These are phyloP conservation scores for Ophiostoma ulmi DNA, from an alignment of 2,329 filamentous ascomycete species.

Conservation along the genomic window DNA sequence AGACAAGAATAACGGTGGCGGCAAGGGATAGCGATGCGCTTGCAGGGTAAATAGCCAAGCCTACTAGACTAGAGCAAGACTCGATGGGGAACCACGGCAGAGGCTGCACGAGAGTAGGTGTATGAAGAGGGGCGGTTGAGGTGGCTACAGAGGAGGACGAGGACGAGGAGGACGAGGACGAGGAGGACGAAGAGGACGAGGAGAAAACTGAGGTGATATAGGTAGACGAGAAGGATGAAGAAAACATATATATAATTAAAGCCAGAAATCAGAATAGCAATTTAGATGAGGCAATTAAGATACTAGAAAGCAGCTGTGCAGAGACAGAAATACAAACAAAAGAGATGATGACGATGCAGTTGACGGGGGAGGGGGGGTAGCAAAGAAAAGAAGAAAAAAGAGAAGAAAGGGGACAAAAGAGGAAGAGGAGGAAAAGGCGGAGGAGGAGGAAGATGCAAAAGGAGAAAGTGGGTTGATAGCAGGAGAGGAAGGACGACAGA, in stretches of 20 bases:
- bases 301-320: slow-evolving; percentile 10
- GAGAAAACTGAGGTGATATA: not conserved
- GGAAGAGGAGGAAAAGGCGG: slow-evolving; percentile 12
- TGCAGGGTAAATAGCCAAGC: slow-evolving; percentile 8
- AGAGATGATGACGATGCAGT: slow-evolving; percentile 25
- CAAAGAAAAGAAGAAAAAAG: slow-evolving; percentile 15
- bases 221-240: not conserved
- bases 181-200: not conserved
- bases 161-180: no score
- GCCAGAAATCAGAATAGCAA: slow-evolving; percentile 18
- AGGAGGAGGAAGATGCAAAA: slow-evolving; percentile 17
- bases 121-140: not conserved
- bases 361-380: slow-evolving; percentile 25
- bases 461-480: slow-evolving; percentile 19
- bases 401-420: slow-evolving; percentile 13
- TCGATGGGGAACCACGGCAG: not conserved
- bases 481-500: slow-evolving; percentile 18
- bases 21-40: slow-evolving; percentile 6
- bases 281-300: not conserved
- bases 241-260: not conserved
- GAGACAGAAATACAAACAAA: slow-evolving; percentile 19
- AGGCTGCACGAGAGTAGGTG: slow-evolving; percentile 7
- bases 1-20: slow-evolving; percentile 3
- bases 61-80: not conserved
- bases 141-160: not conserved